Base-by-base conservation (phyloP, 108 stramenopile species). In the Cyclotella baltica region DNA sequence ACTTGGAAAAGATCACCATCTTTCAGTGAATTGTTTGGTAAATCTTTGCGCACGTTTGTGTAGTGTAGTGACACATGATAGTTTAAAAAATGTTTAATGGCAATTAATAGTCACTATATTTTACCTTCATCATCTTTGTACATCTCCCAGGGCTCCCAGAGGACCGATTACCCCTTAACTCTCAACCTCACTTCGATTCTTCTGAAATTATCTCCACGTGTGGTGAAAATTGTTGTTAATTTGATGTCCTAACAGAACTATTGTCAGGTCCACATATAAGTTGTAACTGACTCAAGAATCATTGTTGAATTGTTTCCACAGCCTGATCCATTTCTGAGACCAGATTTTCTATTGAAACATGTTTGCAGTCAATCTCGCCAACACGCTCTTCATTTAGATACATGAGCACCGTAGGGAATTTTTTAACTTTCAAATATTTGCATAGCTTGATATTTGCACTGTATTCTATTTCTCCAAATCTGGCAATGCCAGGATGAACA, bases 401-500 rank as follows among this genome's bases (percentile, higher is more conserved):
- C 11, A 92, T 70, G 13, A 80, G 76, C 3, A 88, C 82, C 8
- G 84, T 70, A 13, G 91, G 91, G 46, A 92, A 80, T 61, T 79
- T 88, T 36, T 70, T 83, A 30, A 92, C 80, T 3, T 82, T 81
- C 4, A 89, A 67, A 15, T 78, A 28, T 67, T 80, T 77, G 46
- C 89, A 88, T 19, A 92, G 67, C 23, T 75, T 70, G 11, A 68
- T 70, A 65, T 87, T 88, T 38, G 76, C 63, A 38, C 88, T 85
- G 52, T 77, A 89, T 47, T 92, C 91, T n/a, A 92, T 74, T 58
- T 88, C 83, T 1, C 80, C 91, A 64, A 92, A 81, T 15, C 91
- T 86, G 35, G 83, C 75, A 34, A 78, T 70, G 4, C 89, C 89
- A 25, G 52, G 27, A 15, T 53, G 46, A 9, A 82, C 38, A 27